These are phyloP conservation scores for Globisporangium abappressorium DNA, from an alignment of 352 stramenopile genomes.

Conservation along the genomic window DNA sequence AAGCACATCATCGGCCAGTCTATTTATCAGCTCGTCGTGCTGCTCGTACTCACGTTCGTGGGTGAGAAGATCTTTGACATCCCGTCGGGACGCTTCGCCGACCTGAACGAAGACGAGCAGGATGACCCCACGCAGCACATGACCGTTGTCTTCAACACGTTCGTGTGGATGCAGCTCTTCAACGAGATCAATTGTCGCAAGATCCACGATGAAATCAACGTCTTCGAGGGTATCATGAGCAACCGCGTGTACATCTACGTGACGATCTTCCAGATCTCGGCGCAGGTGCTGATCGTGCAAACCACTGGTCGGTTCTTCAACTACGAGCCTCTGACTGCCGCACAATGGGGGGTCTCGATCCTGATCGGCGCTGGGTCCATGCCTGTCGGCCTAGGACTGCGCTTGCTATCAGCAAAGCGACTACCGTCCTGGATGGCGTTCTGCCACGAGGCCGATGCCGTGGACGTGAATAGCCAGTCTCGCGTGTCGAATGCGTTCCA, in stretches of 20 bases:
- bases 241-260: conserved; percentile 94
- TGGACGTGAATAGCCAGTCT: conserved; percentile 30
- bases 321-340: conserved; percentile 39
- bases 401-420: conserved; percentile 46
- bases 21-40: conserved; percentile 88
- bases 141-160: conserved; percentile 97
- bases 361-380: conserved; percentile 38
- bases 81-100: conserved; percentile 39
- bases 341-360: conserved; percentile 61
- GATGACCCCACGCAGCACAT: conserved; percentile 87
- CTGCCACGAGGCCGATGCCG: conserved; percentile 45
- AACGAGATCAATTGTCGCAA: conserved; percentile 91
- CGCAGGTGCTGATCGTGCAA: conserved; percentile 96
- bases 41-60: conserved; percentile 86
- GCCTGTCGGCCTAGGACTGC: conserved; percentile 50
- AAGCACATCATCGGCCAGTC: conserved; percentile 95
- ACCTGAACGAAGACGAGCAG: conserved; percentile 29
- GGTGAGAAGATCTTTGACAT: conserved; percentile 55
- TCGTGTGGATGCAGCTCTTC: conserved; percentile 97
- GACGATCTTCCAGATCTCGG: conserved; percentile 83
- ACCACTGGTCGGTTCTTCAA: conserved; percentile 85
- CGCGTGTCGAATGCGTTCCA: conserved; percentile 28
- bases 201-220: conserved; percentile 89
- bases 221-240: conserved; percentile 88
- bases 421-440: conserved; percentile 53